Base-by-base conservation (phyloP, 768 basidiomycete species). In the Tricholomella constricta region DNA sequence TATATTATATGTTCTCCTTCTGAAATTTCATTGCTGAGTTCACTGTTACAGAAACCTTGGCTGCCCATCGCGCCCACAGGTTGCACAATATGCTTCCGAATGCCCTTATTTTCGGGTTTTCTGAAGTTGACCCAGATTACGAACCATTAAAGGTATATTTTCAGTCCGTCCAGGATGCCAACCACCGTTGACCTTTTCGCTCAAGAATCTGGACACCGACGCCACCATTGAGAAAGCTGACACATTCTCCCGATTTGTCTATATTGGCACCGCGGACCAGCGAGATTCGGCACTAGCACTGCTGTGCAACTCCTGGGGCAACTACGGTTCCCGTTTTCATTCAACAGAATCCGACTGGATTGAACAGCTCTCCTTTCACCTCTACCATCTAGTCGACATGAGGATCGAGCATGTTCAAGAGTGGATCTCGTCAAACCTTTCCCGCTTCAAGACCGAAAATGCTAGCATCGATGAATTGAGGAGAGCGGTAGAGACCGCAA, bases 171-270 rank as follows among this genome's bases (percentile, higher is more conserved):
- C 20, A 12, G 25, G 26, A n/a, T 34, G 40, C 36, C 40, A 50
- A 23, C 6, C 40, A 49, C 10, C 34, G 20, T n/a, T 50, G 9
- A 51, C 32, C 32, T 15, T 17, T 19, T 45, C 27, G 0, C 25
- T 37, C n/a, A 37, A 83, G 83, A 82, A 83, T 59, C 60, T 83
- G 43, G 83, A 85, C 51, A 80, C 76, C 6, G 79, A 81, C 50
- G 42, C 61, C 5, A 54, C 66, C 1, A 68, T 84, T 15, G 69
- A 72, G 0, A 45, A 57, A 12, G 58, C 64, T 4, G 80, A 82
- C 55, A 71, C 72, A 4, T n/a, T 49, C 1, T 51, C 72, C 4
- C 59, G 59, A 3, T 75, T 81, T 45, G 75, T 70, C 60, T 55
- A 60, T 52, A 54, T 47, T 15, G 63, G 55, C 35, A 37, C 47